Evolutionary conservation across 768 basidiomycete genomes (phyloP).

Genomic region (Hericium alpestre): DNA sequence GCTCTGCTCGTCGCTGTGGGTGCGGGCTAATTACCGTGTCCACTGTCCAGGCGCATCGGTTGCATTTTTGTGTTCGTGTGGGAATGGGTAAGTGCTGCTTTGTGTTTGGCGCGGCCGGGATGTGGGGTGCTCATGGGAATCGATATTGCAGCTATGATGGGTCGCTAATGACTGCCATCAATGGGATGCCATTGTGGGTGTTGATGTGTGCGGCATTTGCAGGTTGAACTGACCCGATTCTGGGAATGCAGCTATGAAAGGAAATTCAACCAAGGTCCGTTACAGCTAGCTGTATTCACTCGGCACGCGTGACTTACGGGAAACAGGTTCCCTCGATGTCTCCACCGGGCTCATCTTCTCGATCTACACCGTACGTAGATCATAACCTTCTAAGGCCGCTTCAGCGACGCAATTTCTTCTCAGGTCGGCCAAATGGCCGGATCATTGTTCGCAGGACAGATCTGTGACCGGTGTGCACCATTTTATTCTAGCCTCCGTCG

Average conservation of each 20-base stretch:
- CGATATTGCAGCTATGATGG: not conserved
- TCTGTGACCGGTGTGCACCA: not conserved
- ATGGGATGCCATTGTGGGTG: slow-evolving; percentile 1
- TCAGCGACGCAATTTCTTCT: not conserved
- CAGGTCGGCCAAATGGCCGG: slow-evolving; percentile 1
- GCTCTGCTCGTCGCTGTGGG: not conserved
- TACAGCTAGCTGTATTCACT: not conserved
- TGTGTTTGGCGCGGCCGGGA: not conserved
- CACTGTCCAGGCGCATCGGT: not conserved
- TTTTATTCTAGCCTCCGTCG: not conserved
- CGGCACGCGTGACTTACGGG: not conserved
- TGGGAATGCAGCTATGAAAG: not conserved
- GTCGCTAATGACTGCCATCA: slow-evolving; percentile 2
- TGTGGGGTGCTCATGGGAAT: not conserved
- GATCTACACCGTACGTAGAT: not conserved
- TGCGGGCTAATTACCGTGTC: not conserved
- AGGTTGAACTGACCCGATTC: not conserved
- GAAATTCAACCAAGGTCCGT: not conserved
- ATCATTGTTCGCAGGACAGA: not conserved
- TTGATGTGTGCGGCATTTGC: not conserved
- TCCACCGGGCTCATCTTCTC: slow-evolving; percentile 1
- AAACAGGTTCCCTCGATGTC: not conserved
- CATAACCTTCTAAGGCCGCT: not conserved
- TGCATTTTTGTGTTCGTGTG: not conserved
- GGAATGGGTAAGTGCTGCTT: not conserved